Percentiles rank a stretch among this genome's conserved stretches.
These are phyloP conservation scores for Zopfia rhizophila DNA, from an alignment of 2,329 filamentous ascomycete species.

Conservation along the genomic window DNA sequence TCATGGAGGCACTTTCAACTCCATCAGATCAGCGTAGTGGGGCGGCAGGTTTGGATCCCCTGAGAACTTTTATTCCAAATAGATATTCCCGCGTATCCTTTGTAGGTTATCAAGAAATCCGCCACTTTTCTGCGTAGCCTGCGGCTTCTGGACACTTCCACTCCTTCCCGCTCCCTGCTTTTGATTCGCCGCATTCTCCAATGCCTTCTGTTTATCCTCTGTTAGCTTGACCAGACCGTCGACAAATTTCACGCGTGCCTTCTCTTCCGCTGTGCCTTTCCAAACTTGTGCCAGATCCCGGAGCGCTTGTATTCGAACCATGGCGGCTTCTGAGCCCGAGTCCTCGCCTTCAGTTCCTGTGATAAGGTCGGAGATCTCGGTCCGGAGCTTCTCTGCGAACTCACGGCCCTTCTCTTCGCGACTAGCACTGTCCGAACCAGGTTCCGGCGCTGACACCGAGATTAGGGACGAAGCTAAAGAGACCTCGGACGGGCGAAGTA, in stretches of 20 bases:
- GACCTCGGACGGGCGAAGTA: conserved; percentile 86
- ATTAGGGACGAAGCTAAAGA: conserved; percentile 87
- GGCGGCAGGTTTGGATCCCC: not conserved
- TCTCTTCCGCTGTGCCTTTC: conserved; percentile 96
- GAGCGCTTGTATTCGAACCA: conserved; percentile 78
- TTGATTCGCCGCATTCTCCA: conserved; percentile 52
- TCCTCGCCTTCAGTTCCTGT: conserved; percentile 63
- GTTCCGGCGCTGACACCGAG: conserved; percentile 86
- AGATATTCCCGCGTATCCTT: conserved; percentile 46
- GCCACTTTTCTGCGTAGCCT: conserved; percentile 31
- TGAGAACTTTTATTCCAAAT: conserved; percentile 35
- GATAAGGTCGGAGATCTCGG: conserved; percentile 77
- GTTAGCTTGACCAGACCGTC: conserved; percentile 83
- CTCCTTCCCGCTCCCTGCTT: conserved; percentile 32
- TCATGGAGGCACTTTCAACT: no score
- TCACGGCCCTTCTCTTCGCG: conserved; percentile 89
- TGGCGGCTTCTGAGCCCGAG: conserved; percentile 77
- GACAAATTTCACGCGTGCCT: conserved; percentile 81
- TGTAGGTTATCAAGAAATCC: conserved; percentile 53
- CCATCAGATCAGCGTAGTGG: no score
- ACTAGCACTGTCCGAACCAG: conserved; percentile 71
- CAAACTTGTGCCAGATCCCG: conserved; percentile 82
- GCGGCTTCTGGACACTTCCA: conserved; percentile 29
- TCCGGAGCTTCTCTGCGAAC: conserved; percentile 74
- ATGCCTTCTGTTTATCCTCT: conserved; percentile 71